Percentiles rank a stretch among this genome's conserved stretches.
Conservation (phyloP, 2,329 filamentous ascomycete species). For the Boeremia lycopersici region DNA sequence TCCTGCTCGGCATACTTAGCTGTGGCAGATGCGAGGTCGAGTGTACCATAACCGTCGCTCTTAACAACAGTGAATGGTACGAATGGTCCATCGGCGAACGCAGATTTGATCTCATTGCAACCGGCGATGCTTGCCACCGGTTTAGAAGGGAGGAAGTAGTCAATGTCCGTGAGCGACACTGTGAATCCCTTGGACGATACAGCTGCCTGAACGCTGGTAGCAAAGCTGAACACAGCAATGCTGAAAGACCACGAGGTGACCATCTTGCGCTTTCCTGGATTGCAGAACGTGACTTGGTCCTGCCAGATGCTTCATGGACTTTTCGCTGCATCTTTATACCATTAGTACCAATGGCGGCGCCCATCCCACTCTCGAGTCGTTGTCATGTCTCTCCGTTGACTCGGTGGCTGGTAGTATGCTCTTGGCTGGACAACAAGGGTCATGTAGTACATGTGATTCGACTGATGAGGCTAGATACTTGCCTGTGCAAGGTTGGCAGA, state of each 20-base stretch:
- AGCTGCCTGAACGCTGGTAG: slow-evolving; percentile 21
- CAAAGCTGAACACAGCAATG: slow-evolving; percentile 10
- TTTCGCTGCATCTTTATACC: background rate
- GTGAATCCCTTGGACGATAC: slow-evolving; percentile 49
- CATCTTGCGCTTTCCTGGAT: slow-evolving; percentile 14
- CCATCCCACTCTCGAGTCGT: slow-evolving; percentile 1
- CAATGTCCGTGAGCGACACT: slow-evolving; percentile 46
- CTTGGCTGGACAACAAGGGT: slow-evolving; percentile 1
- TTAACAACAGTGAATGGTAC: slow-evolving; percentile 50
- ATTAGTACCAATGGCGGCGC: background rate
- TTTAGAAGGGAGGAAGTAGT: slow-evolving; percentile 50
- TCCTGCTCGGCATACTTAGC: slow-evolving; percentile 42
- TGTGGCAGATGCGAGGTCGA: slow-evolving; percentile 28
- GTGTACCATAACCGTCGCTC: slow-evolving; percentile 25
- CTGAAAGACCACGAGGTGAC: slow-evolving; percentile 6
- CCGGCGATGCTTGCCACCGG: slow-evolving; percentile 42
- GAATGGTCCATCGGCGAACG: slow-evolving; percentile 31
- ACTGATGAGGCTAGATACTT: background rate
- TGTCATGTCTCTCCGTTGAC: background rate
- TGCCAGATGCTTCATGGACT: background rate
- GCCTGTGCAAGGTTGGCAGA: background rate
- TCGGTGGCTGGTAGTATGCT: background rate
- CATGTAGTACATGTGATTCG: background rate
- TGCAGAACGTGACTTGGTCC: background rate
- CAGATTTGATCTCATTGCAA: slow-evolving; percentile 24